These are phyloP conservation scores for Tephrocybe rancida DNA, from an alignment of 768 basidiomycete species.

Conservation along the genomic window DNA sequence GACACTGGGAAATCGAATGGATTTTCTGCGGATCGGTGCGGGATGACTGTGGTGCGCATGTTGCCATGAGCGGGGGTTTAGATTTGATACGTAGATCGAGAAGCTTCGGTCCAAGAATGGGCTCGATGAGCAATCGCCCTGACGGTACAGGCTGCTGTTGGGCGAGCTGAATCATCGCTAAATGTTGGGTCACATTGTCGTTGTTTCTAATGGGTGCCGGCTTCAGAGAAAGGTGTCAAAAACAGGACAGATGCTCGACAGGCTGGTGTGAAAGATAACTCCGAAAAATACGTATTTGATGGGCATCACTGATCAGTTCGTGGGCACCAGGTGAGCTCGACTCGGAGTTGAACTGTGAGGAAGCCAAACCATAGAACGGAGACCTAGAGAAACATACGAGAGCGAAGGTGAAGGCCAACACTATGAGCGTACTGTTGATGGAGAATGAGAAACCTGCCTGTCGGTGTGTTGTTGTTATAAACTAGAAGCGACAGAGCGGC, in stretches of 20 bases:
- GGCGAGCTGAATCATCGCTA: too few relatives aligned
- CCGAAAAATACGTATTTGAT: neutral
- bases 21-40: conserved; percentile 42
- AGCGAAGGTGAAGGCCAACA: too few relatives aligned
- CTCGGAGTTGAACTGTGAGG: neutral
- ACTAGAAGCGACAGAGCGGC: neutral
- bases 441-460: too few relatives aligned
- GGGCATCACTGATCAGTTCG: conserved; percentile 5
- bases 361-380: neutral
- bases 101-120: conserved; percentile 17
- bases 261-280: neutral
- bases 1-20: conserved; percentile 26
- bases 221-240: neutral
- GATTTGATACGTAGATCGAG: conserved; percentile 25
- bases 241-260: neutral
- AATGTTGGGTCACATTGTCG: too few relatives aligned
- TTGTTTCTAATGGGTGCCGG: neutral
- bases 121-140: neutral
- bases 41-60: conserved; percentile 26
- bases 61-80: conserved; percentile 29
- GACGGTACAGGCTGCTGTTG: too few relatives aligned
- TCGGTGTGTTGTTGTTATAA: neutral
- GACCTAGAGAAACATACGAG: too few relatives aligned
- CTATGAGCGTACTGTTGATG: too few relatives aligned
- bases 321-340: neutral